Conservation (phyloP, 352 stramenopile genomes). For the Blastocystis sp. region DNA sequence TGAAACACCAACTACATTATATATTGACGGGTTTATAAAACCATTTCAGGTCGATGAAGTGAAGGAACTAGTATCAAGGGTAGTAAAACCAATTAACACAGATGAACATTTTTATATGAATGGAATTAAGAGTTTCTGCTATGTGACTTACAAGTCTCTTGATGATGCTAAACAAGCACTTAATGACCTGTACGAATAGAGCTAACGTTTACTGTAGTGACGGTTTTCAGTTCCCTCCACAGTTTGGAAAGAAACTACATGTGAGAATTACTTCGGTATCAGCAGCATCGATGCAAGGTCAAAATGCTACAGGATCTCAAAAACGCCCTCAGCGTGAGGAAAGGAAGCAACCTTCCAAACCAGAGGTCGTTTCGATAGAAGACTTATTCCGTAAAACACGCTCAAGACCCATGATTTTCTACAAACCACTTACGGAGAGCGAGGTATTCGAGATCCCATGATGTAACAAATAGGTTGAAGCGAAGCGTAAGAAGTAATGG, state of each 20-base stretch:
- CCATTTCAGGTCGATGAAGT: slow-evolving; percentile 4
- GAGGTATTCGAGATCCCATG: not conserved
- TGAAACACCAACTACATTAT: slow-evolving; percentile 2
- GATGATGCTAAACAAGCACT: slow-evolving; percentile 1
- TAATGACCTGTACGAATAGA: not conserved
- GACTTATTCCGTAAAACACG: slow-evolving; percentile 20
- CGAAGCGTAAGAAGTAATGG: slow-evolving; percentile 24
- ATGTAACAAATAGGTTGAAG: not conserved
- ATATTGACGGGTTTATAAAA: slow-evolving; percentile 46
- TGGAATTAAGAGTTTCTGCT: slow-evolving; percentile 4
- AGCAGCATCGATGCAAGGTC: not conserved
- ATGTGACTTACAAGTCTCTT: slow-evolving; percentile 27
- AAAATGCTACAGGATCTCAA: not conserved
- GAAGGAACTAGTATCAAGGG: slow-evolving; percentile 6
- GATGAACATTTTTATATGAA: slow-evolving; percentile 55
- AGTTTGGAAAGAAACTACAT: slow-evolving; percentile 15
- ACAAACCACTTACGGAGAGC: slow-evolving; percentile 19
- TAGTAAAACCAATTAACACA: not conserved
- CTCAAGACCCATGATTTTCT: slow-evolving; percentile 22
- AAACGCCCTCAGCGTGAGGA: not conserved
- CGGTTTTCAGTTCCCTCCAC: not conserved
- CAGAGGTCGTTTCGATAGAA: not conserved
- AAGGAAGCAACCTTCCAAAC: not conserved
- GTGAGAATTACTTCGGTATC: slow-evolving; percentile 1
- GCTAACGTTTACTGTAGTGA: not conserved